Conservation (phyloP, 805 yeast genomes). For the Nakazawaea molendinolei region DNA sequence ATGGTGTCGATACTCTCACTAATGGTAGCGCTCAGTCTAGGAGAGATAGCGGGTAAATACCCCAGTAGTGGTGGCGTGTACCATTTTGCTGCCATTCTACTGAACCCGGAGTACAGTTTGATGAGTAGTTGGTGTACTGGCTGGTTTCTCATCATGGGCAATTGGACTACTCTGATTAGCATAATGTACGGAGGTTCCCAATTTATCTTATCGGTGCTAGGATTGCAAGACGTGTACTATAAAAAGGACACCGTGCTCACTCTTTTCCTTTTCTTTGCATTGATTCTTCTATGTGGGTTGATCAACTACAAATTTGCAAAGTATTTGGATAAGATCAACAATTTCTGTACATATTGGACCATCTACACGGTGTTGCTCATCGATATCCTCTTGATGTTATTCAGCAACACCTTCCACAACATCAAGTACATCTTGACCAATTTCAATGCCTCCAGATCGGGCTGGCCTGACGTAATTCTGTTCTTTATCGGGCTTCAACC, state of each 20-base stretch:
- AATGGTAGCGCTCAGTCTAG: conserved; percentile 61
- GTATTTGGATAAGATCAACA: conserved; percentile 56
- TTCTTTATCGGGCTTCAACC: conserved; percentile 75
- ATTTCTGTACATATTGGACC: conserved; percentile 70
- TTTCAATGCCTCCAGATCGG: conserved; percentile 68
- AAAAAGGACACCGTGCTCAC: conserved; percentile 51
- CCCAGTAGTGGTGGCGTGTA: conserved; percentile 75
- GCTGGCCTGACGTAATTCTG: conserved; percentile 68
- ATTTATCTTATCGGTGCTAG: conserved; percentile 59
- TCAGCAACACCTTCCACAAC: conserved; percentile 52
- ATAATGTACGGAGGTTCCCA: conserved; percentile 74
- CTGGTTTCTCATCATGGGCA: conserved; percentile 67
- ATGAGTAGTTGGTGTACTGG: conserved; percentile 73
- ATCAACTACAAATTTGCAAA: conserved; percentile 56
- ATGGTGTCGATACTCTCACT: conserved; percentile 57
- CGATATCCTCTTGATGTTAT: conserved; percentile 54
- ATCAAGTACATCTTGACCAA: conserved; percentile 52
- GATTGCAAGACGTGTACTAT: conserved; percentile 52
- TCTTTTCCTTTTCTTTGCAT: conserved; percentile 46
- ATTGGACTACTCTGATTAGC: conserved; percentile 71
- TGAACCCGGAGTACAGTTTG: conserved; percentile 49
- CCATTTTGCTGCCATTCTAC: conserved; percentile 68
- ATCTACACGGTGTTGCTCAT: conserved; percentile 62
- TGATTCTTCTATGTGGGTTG: conserved; percentile 54
- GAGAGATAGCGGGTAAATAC: conserved; percentile 72